Evolutionary conservation across 2,329 filamentous ascomycete species (phyloP), one percentile per base, ranked within the genome.

Genomic region (Alternaria alternata): DNA sequence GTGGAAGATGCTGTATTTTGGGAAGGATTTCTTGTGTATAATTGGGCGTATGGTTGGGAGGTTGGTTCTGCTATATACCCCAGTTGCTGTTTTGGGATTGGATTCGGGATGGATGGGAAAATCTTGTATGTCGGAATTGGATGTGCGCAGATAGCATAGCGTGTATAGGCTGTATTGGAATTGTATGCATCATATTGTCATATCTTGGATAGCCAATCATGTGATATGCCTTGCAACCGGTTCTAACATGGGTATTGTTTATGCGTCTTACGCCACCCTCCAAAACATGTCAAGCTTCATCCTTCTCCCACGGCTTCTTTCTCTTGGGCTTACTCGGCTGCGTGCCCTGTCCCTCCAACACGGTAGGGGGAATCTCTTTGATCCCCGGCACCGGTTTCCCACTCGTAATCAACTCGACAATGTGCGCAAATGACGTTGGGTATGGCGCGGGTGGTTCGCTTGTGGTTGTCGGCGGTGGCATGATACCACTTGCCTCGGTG

Each of bases 361-460:
- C 83, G 0, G 90, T 95, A 67, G 92, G 87, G 5, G 94, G 93
- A 54, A 97, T 94, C 64, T 96, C 88, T 68, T 89, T 89, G 72
- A 97, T 96, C 1, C 94, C 94, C 1, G 93, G 93, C 43, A 97
- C 90, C 0, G 91, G 89, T 69, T 92, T 88, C 54, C 93, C 93
- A 28, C 88, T 89, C 24, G 92, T 91, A 54, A 97, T 91, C 55
- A 96, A 86, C 71, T 92, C 90, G 56, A 96, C 89, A 63, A 97
- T 93, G 66, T 94, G 89, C 7, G 91, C 90, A 77, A 97, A 97
- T 1, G 88, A 90, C 49, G 89, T 89, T 4, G 93, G 93, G 70
- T 96, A 96, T 1, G 87, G 86, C 38, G 92, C 90, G 46, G 86
- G 83, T 16, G 73, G 75, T 46, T 73, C 72, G 41, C 52, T 68